Conservation (phyloP, 2,329 filamentous ascomycete genomes). For the Cryphonectria carpinicola region DNA sequence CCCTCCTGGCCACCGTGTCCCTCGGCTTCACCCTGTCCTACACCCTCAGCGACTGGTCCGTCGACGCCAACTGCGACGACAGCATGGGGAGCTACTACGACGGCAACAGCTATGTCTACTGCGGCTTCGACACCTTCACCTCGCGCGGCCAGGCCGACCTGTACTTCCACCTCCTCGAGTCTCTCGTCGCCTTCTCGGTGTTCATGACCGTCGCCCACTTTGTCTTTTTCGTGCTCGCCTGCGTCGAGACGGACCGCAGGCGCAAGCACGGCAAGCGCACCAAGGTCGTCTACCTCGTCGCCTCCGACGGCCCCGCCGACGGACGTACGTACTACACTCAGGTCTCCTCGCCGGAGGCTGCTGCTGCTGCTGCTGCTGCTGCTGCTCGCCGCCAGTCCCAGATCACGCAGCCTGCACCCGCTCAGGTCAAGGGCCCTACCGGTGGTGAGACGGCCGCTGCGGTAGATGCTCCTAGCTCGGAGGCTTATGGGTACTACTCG, state of each 20-base stretch:
- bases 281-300: slow-evolving; percentile 24
- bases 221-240: slow-evolving; percentile 30
- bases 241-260: slow-evolving; percentile 31
- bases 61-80: slow-evolving; percentile 28
- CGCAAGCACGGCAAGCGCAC: slow-evolving; percentile 22
- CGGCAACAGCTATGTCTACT: slow-evolving; percentile 29
- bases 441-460: not conserved
- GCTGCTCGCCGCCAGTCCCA: slow-evolving; percentile 10
- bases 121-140: slow-evolving; percentile 25
- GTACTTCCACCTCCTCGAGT: slow-evolving; percentile 28
- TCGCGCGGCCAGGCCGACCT: slow-evolving; percentile 9
- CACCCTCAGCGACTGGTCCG: slow-evolving; percentile 34
- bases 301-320: slow-evolving; percentile 12
- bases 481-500: slow-evolving; percentile 2
- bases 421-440: not conserved
- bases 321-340: slow-evolving; percentile 21
- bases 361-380: not conserved
- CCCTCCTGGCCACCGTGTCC: slow-evolving; percentile 40
- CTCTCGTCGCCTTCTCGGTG: slow-evolving; percentile 30
- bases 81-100: slow-evolving; percentile 8
- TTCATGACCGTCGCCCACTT: slow-evolving; percentile 29
- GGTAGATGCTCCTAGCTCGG: not conserved
- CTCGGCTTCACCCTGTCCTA: slow-evolving; percentile 41
- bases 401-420: not conserved
- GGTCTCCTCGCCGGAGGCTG: not conserved